Base-by-base conservation (phyloP, 2,329 filamentous ascomycete species). In the Ceratocystis ficicola region DNA sequence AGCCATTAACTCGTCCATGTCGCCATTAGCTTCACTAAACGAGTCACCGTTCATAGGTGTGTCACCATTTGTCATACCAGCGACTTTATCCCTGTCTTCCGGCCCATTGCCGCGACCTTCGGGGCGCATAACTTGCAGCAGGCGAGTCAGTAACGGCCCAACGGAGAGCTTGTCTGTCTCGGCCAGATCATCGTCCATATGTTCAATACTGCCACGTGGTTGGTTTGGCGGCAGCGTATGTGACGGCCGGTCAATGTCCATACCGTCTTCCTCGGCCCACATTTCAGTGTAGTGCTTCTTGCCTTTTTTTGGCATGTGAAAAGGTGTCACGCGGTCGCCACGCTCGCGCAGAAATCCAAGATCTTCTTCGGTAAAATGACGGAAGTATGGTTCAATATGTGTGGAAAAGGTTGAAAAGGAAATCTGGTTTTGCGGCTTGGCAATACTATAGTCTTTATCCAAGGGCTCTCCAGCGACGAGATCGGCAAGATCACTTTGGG, bases 261-360 rank as follows among this genome's bases (percentile, higher is more conserved):
- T 80, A 8, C 90, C 90, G 72, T 99, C 94, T 73, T 99, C 94
- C 70, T 96, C 91, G 0, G 90, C 88, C 94, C 94, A 99, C 8
- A 93, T 80, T 68, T 97, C 92, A 28, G 83, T 86, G 76, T 97
- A 99, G 72, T 90, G 87, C 71, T 86, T 86, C 74, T 89, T 88
- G 59, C 91, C 92, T 25, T 91, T 86, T 69, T 87, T 86, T 6
- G 93, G 91, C 75, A 96, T 90, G 46, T 92, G 79, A 71, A 96
- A 97, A 0, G 93, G 90, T 1, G 82, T 86, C 25, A 87, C 79
- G 46, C 94, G 85, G 74, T 99, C 92, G 66, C 92, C 90, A 71
- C 90, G 83, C 76, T 99, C 94, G 71, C 92, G 86, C 46, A 99
- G 76, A 73, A 96, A 99, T 0, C 90, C 90, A 59, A 96, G 83